phyloP scores from a whole-genome alignment of 768 basidiomycete genomes.

The Suillus placidus region DNA sequence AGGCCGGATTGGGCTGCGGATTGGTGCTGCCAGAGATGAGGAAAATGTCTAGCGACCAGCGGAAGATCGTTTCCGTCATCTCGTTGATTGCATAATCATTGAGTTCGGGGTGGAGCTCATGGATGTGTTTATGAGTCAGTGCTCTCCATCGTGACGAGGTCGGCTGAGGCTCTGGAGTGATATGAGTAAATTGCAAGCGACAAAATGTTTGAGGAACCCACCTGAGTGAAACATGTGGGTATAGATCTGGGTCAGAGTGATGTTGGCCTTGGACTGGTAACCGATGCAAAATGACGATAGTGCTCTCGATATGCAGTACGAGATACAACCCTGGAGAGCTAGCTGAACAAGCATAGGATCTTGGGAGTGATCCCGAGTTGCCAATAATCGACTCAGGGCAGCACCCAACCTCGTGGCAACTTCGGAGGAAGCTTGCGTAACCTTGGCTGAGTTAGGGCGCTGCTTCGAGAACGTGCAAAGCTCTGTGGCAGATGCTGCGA shows the following conservation, averaged over 20 bases:
- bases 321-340: conserved; percentile 71
- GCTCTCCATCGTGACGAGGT: conserved; percentile 79
- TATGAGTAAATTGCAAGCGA: conserved; percentile 19
- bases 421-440: conserved; percentile 57
- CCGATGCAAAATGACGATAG: conserved; percentile 75
- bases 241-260: conserved; percentile 63
- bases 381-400: conserved; percentile 60
- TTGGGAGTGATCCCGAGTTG: conserved; percentile 67
- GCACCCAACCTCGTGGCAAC: conserved; percentile 65
- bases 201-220: conserved; percentile 29
- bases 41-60: conserved; percentile 72
- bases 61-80: conserved; percentile 71
- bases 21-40: conserved; percentile 60
- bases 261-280: conserved; percentile 70
- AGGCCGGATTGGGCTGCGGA: conserved; percentile 40
- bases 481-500: conserved; percentile 75
- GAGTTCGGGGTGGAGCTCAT: conserved; percentile 65
- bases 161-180: conserved; percentile 65
- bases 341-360: conserved; percentile 79
- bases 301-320: conserved; percentile 66
- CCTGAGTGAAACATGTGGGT: conserved; percentile 57
- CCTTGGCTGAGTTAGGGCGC: conserved; percentile 42
- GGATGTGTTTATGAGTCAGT: conserved; percentile 69
- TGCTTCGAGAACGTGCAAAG: conserved; percentile 55
- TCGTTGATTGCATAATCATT: conserved; percentile 70